A percentile compares a stretch with the other conserved stretches of the same genome.
These are phyloP conservation scores for Penicillium fuscoglaucum DNA, from an alignment of 2,329 filamentous ascomycete genomes.

Conservation along the genomic window DNA sequence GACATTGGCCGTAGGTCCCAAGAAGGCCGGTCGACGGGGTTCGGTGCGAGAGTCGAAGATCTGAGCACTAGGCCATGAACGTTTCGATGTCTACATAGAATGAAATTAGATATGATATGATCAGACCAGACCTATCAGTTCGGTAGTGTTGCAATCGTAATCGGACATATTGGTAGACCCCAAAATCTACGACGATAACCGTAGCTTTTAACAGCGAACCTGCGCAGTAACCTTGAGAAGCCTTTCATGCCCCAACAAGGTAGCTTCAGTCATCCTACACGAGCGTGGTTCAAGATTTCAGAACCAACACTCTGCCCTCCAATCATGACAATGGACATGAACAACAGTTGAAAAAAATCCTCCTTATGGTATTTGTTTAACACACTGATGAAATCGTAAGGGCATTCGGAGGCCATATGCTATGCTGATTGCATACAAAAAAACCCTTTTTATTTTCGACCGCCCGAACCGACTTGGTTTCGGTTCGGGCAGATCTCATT, in stretches of 20 bases:
- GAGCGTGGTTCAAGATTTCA: background rate
- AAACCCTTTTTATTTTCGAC: conserved; percentile 38
- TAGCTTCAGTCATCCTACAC: background rate
- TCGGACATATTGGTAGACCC: no score
- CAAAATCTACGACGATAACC: conserved; percentile 1
- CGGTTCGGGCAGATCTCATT: conserved; percentile 34
- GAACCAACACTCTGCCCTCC: background rate
- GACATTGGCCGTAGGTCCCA: conserved; percentile 35
- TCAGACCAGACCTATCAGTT: background rate
- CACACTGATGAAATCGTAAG: conserved; percentile 40
- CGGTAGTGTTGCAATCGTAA: background rate
- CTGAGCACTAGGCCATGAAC: conserved; percentile 12
- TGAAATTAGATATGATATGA: conserved; percentile 1
- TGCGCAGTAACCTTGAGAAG: background rate
- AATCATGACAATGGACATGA: background rate
- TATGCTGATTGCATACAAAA: conserved; percentile 41
- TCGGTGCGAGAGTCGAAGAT: conserved; percentile 41
- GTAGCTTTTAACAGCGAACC: background rate
- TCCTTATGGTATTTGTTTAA: conserved; percentile 41
- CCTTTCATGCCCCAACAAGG: background rate
- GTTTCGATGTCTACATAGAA: background rate
- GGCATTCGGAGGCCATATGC: conserved; percentile 37
- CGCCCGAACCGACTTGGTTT: conserved; percentile 30
- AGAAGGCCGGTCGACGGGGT: conserved; percentile 21
- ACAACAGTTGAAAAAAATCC: conserved; percentile 25